Evolutionary conservation across 441 rosid species (phyloP), one percentile per base, ranked within the genome.

Genomic region (Dalechampia spathulata): DNA sequence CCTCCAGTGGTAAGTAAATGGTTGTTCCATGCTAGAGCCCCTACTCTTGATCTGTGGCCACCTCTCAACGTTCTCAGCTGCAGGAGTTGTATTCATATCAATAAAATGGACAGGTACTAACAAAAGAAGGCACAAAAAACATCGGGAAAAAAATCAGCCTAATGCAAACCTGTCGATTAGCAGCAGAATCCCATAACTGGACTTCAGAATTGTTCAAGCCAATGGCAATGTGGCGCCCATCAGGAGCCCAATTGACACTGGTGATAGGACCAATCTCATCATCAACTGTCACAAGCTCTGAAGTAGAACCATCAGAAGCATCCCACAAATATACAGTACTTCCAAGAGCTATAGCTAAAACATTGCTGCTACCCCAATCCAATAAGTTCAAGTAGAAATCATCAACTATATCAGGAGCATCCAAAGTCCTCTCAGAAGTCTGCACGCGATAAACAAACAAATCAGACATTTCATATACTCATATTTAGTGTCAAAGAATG

Each of bases 341-440:
- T 8, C 72, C 81, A 37, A 87, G 79, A 34, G 92, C 86, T n/a
- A 84, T 76, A 42, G 96, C 80, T 26, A 87, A 63, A 48, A 80
- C 84, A 73, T 87, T 87, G 55, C 71, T 67, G 57, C 75, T 76
- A 14, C 92, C 87, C 92, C 96, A 87, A 36, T 84, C 96, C 45
- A 87, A 45, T 49, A 87, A 68, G 69, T 87, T 82, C 57, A 84
- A 72, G 68, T 82, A 84, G 60, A 78, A 87, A 64, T 87, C 90
- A 50, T 87, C 90, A 5, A 77, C 64, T 57, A 84, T 64, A 47
- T 80, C 86, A 14, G 87, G 87, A 7, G 90, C 92, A 77, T 84
- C 90, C 67, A 87, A 53, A 14, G 80, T 87, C 64, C 83, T 80
- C 75, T 82, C 84, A 30, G 84, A 80, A 61, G 74, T 72, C 90